Evolutionary conservation across 495 filamentous ascomycete genomes (phyloP).

Genomic region (Neurospora tetrasperma): DNA sequence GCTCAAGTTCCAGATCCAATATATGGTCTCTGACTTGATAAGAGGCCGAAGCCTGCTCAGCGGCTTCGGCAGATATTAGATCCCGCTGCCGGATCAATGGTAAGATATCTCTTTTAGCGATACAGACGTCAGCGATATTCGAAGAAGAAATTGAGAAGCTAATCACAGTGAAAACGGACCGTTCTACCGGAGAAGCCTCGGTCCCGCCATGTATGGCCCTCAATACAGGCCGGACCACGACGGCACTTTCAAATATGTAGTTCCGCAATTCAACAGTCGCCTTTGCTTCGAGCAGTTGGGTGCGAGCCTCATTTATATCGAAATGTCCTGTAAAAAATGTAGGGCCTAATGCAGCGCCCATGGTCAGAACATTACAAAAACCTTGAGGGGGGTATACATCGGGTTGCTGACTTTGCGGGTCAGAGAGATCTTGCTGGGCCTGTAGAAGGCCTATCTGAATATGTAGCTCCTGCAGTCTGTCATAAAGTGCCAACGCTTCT

Average conservation of each 20-base stretch:
- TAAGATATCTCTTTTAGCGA: slow-evolving; percentile 47
- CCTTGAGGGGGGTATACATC: background rate
- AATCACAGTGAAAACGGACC: slow-evolving; percentile 34
- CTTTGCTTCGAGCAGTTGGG: slow-evolving; percentile 57
- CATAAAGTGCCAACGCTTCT: slow-evolving; percentile 54
- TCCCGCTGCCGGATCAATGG: slow-evolving; percentile 59
- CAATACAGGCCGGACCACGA: slow-evolving; percentile 62
- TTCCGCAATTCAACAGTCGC: slow-evolving; percentile 56
- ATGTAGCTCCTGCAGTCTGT: slow-evolving; percentile 57
- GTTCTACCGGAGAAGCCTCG: slow-evolving; percentile 53
- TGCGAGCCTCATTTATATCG: slow-evolving; percentile 47
- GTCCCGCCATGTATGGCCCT: slow-evolving; percentile 65
- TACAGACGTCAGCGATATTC: background rate
- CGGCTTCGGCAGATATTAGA: slow-evolving; percentile 46
- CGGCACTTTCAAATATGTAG: slow-evolving; percentile 53
- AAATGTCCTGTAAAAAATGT: background rate
- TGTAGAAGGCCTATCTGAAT: slow-evolving; percentile 59
- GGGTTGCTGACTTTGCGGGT: slow-evolving; percentile 1
- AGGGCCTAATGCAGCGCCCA: background rate
- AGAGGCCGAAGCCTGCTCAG: slow-evolving; percentile 44
- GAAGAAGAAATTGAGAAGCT: background rate
- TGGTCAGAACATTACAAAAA: background rate
- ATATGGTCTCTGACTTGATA: slow-evolving; percentile 37
- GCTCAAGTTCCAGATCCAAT: slow-evolving; percentile 44
- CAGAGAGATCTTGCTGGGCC: slow-evolving; percentile 28